Evolutionary conservation across 2,329 filamentous ascomycete genomes (phyloP).

Genomic region (Alternaria triticimaculans): DNA sequence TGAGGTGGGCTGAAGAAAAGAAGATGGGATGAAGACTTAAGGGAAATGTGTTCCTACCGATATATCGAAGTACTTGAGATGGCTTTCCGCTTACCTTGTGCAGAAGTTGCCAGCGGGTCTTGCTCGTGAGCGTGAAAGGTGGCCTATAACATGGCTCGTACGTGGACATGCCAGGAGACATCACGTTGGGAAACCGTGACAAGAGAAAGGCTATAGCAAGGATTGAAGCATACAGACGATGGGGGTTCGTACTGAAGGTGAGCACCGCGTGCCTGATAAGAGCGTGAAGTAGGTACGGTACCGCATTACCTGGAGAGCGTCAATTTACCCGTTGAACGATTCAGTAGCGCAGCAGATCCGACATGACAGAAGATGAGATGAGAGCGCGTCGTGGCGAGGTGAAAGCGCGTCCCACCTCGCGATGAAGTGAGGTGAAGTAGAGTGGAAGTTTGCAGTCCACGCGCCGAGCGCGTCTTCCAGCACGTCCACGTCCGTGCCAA

Average conservation of each 20-base stretch:
- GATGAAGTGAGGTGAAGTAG: constrained; percentile 10
- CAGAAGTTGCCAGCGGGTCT: not conserved
- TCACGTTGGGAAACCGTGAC: no score
- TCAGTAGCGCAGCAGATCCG: no score
- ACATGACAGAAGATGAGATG: no score
- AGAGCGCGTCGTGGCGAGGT: not conserved
- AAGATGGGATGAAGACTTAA: not conserved
- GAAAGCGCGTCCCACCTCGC: not conserved
- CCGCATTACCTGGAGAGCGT: not conserved
- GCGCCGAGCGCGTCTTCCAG: not conserved
- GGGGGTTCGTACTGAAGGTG: not conserved
- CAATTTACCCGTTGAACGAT: not conserved
- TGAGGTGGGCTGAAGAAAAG: constrained; percentile 1
- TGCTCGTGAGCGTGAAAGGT: not conserved
- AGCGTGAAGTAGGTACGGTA: not conserved
- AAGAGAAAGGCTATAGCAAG: no score
- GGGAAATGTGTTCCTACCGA: not conserved
- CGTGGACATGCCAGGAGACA: not conserved
- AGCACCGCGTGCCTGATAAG: not conserved
- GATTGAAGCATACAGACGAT: not conserved
- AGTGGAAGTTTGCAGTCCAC: constrained; percentile 2
- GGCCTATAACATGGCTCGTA: not conserved
- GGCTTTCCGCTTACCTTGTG: not conserved
- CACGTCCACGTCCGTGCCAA: not conserved
- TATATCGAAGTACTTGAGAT: not conserved